These are phyloP conservation scores for Thalassiosira ordinaria DNA, from an alignment of 352 stramenopile species.

Conservation along the genomic window DNA sequence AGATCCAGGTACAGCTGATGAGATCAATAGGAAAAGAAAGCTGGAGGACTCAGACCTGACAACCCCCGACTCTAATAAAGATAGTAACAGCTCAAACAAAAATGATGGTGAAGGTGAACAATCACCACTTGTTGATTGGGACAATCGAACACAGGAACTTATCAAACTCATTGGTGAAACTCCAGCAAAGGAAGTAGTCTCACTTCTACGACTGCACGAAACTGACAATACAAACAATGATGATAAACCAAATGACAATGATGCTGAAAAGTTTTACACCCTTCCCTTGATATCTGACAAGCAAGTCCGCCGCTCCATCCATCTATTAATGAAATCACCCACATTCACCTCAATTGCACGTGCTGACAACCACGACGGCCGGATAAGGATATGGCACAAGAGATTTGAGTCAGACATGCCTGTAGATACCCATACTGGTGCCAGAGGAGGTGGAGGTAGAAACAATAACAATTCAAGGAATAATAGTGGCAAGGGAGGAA, in stretches of 20 bases:
- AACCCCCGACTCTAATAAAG: too few relatives aligned
- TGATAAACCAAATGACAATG: too few relatives aligned
- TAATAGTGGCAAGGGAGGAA: too few relatives aligned
- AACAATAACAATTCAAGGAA: constrained; percentile 32
- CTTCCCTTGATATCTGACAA: constrained; percentile 87
- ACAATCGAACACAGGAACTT: constrained; percentile 49
- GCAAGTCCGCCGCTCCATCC: constrained; percentile 87
- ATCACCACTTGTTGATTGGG: constrained; percentile 48
- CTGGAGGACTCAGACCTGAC: too few relatives aligned
- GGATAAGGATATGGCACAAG: constrained; percentile 87
- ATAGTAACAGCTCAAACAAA: too few relatives aligned
- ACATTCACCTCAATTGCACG: constrained; percentile 87
- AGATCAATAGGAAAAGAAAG: too few relatives aligned
- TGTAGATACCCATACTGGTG: constrained; percentile 77
- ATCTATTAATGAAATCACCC: constrained; percentile 88
- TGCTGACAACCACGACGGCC: constrained; percentile 84
- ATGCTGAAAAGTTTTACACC: constrained; percentile 67
- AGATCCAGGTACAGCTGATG: too few relatives aligned
- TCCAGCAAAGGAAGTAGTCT: constrained; percentile 51
- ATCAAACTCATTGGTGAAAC: constrained; percentile 59
- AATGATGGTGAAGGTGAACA: too few relatives aligned
- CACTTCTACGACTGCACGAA: constrained; percentile 59
- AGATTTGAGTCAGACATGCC: constrained; percentile 78
- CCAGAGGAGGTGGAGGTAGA: constrained; percentile 15
- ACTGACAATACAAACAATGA: constrained; percentile 7